These are phyloP conservation scores for Agapanthus africanus DNA, from an alignment of 106 monocot genomes.

Conservation along the genomic window DNA sequence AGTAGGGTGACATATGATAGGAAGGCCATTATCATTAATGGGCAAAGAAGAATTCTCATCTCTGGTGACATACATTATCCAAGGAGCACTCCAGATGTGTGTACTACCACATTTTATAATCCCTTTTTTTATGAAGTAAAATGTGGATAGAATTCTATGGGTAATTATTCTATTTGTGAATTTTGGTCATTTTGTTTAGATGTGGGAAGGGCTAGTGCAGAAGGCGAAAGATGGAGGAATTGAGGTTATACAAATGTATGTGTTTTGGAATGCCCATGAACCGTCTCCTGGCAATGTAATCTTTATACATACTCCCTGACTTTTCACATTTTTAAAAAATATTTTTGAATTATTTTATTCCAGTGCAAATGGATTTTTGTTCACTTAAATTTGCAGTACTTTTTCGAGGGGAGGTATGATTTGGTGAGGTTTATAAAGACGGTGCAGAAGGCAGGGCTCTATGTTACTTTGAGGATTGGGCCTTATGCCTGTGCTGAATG, in stretches of 20 bases:
- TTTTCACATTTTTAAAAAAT: conserved; percentile 29
- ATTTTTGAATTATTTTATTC: conserved; percentile 19
- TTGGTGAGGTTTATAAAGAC: conserved; percentile 90
- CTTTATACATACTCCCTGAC: too few relatives aligned
- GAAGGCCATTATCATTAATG: conserved; percentile 62
- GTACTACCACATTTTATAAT: too few relatives aligned
- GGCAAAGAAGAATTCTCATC: too few relatives aligned
- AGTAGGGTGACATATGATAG: conserved; percentile 59
- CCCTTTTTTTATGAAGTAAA: too few relatives aligned
- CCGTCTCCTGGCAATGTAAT: conserved; percentile 67
- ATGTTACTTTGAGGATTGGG: conserved; percentile 76
- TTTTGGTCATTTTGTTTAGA: conserved; percentile 24
- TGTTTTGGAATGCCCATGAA: conserved; percentile 72
- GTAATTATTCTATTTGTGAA: background rate
- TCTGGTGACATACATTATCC: too few relatives aligned
- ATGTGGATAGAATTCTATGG: too few relatives aligned
- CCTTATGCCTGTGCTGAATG: conserved; percentile 95
- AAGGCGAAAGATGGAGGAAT: conserved; percentile 66
- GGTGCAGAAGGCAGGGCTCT: conserved; percentile 76
- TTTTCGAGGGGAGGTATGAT: conserved; percentile 91
- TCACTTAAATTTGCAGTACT: conserved; percentile 37
- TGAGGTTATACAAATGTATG: conserved; percentile 59
- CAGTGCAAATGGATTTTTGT: background rate
- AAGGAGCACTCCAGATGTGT: too few relatives aligned
- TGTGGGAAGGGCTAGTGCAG: too few relatives aligned